phyloP scores from a whole-genome alignment of 495 filamentous ascomycete genomes.

The Pseudotulostoma volvatum region DNA sequence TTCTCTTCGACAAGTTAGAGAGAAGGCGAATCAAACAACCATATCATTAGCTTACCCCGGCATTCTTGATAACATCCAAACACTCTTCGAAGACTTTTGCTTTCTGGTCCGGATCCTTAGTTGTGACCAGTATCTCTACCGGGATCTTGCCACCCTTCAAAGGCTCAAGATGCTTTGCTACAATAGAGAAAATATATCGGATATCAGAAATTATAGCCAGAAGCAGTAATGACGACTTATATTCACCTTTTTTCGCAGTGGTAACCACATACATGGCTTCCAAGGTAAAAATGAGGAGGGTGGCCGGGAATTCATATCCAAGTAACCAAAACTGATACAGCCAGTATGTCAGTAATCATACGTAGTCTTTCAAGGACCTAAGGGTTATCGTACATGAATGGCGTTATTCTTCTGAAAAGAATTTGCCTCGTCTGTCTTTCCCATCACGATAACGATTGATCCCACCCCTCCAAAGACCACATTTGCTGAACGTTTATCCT shows the following conservation, averaged over 20 bases:
- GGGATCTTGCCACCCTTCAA: slow-evolving; percentile 83
- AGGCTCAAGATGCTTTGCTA: slow-evolving; percentile 84
- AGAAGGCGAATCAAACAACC: slow-evolving; percentile 12
- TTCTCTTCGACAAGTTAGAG: slow-evolving; percentile 41
- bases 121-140: slow-evolving; percentile 72
- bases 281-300: slow-evolving; percentile 75
- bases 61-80: slow-evolving; percentile 64
- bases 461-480: slow-evolving; percentile 66
- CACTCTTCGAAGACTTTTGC: slow-evolving; percentile 72
- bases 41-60: slow-evolving; percentile 46
- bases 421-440: slow-evolving; percentile 76
- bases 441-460: slow-evolving; percentile 79
- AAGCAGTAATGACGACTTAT: background rate
- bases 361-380: background rate
- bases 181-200: slow-evolving; percentile 3
- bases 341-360: too few relatives aligned
- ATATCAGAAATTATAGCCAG: slow-evolving; percentile 8
- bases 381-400: slow-evolving; percentile 56
- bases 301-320: slow-evolving; percentile 96
- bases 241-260: slow-evolving; percentile 85
- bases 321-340: slow-evolving; percentile 90
- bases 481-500: slow-evolving; percentile 71
- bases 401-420: slow-evolving; percentile 88
- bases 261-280: slow-evolving; percentile 83
- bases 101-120: slow-evolving; percentile 81